Evolutionary conservation across 2,329 filamentous ascomycete genomes (phyloP).

Genomic region (Ophiostoma australiae): DNA sequence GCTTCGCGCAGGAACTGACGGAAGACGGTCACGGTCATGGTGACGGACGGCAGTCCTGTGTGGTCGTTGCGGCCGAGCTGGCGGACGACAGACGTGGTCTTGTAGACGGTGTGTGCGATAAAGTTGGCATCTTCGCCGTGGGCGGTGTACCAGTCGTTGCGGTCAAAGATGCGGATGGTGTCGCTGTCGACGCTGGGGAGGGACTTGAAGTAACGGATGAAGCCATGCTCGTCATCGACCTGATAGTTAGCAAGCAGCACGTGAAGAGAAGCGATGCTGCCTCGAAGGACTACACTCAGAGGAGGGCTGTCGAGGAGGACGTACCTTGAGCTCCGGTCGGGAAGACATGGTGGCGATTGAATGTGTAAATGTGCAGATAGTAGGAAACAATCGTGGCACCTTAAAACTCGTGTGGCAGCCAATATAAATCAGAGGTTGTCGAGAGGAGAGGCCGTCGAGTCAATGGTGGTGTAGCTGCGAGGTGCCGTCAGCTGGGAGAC

Average conservation of each 20-base stretch:
- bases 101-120: conserved; percentile 84
- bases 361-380: neutral
- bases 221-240: conserved; percentile 95
- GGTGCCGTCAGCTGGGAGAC: conserved; percentile 1
- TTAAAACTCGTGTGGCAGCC: neutral
- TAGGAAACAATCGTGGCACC: neutral
- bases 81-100: conserved; percentile 90
- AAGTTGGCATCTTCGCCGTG: conserved; percentile 80
- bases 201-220: conserved; percentile 94
- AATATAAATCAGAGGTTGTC: neutral
- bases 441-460: neutral
- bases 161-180: conserved; percentile 85
- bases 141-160: conserved; percentile 93
- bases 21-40: conserved; percentile 91
- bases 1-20: conserved; percentile 93
- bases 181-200: conserved; percentile 65
- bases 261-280: too few species aligned
- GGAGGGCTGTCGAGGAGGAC: neutral
- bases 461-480: neutral
- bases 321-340: conserved; percentile 65
- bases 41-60: conserved; percentile 85
- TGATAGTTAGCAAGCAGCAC: conserved; percentile 34
- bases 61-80: conserved; percentile 80
- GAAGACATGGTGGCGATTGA: conserved; percentile 54
- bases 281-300: neutral